Percentiles rank a stretch among this genome's conserved stretches.
phyloP scores from a whole-genome alignment of 169 alveolate species.

The Babesia bovis region DNA sequence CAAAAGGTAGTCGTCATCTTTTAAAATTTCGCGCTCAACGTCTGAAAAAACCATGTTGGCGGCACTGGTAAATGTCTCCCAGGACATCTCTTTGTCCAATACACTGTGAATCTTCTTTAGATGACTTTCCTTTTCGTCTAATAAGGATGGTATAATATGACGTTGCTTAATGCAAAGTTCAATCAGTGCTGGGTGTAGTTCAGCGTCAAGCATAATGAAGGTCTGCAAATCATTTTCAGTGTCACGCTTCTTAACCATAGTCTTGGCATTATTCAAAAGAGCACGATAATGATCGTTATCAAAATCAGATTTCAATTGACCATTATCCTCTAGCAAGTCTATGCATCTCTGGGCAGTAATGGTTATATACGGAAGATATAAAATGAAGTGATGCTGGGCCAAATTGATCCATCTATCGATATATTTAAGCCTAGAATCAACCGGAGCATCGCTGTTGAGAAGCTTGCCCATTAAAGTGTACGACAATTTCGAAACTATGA shows the following conservation, averaged over 20 bases:
- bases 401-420: constrained; percentile 56
- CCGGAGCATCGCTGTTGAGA: constrained; percentile 40
- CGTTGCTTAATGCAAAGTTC: constrained; percentile 32
- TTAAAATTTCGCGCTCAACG: constrained; percentile 41
- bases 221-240: constrained; percentile 47
- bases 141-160: constrained; percentile 55
- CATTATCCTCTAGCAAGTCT: constrained; percentile 28
- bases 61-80: constrained; percentile 63
- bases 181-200: constrained; percentile 40
- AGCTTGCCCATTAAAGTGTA: constrained; percentile 41
- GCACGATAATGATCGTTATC: constrained; percentile 25
- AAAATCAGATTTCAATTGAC: constrained; percentile 19
- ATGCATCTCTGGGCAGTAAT: constrained; percentile 64
- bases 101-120: constrained; percentile 38
- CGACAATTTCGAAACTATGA: constrained; percentile 56
- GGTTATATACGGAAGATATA: constrained; percentile 58
- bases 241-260: constrained; percentile 40
- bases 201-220: constrained; percentile 65
- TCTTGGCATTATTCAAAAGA: constrained; percentile 28
- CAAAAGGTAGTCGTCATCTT: constrained; percentile 33
- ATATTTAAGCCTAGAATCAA: constrained; percentile 43
- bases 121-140: constrained; percentile 55
- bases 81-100: constrained; percentile 47
- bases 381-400: constrained; percentile 57
- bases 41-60: constrained; percentile 54